A percentile compares a stretch with the other conserved stretches of the same genome.
phyloP scores from a whole-genome alignment of 352 stramenopile genomes.

The Globisporangium heterothallicum region DNA sequence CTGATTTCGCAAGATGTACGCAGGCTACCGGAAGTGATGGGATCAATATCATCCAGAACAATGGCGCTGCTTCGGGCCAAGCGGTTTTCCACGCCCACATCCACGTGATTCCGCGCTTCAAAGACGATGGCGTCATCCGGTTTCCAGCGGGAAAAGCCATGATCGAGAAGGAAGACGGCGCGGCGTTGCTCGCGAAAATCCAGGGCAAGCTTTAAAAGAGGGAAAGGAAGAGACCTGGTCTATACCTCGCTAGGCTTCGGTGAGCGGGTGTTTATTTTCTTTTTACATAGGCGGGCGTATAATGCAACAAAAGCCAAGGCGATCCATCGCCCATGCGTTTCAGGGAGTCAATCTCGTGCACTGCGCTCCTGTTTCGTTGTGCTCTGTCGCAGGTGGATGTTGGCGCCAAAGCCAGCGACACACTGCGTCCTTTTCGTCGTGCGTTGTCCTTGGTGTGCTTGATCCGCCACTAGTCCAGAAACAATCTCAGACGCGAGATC shows the following conservation, averaged over 20 bases:
- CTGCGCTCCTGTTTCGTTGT: too few relatives aligned
- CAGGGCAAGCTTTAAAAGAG: slow-evolving; percentile 52
- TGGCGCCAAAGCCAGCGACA: too few relatives aligned
- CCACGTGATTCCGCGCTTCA: slow-evolving; percentile 76
- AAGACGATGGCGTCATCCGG: slow-evolving; percentile 49
- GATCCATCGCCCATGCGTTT: too few relatives aligned
- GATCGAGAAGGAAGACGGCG: slow-evolving; percentile 58
- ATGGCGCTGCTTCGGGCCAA: slow-evolving; percentile 55
- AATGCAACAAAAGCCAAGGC: too few relatives aligned
- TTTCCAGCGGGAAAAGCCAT: slow-evolving; percentile 47
- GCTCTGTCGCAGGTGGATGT: too few relatives aligned
- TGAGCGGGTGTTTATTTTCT: too few relatives aligned
- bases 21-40: slow-evolving; percentile 57
- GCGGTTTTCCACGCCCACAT: slow-evolving; percentile 77
- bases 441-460: too few relatives aligned
- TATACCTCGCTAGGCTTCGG: neutral
- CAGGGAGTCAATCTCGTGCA: too few relatives aligned
- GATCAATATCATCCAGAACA: slow-evolving; percentile 85
- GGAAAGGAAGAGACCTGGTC: neutral
- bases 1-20: neutral
- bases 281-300: too few relatives aligned
- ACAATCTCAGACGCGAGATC: too few relatives aligned
- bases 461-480: too few relatives aligned
- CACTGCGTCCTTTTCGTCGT: too few relatives aligned
- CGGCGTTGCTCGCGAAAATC: slow-evolving; percentile 67